phyloP scores from a whole-genome alignment of 2,329 filamentous ascomycete species.

The Penicillium sp. region DNA sequence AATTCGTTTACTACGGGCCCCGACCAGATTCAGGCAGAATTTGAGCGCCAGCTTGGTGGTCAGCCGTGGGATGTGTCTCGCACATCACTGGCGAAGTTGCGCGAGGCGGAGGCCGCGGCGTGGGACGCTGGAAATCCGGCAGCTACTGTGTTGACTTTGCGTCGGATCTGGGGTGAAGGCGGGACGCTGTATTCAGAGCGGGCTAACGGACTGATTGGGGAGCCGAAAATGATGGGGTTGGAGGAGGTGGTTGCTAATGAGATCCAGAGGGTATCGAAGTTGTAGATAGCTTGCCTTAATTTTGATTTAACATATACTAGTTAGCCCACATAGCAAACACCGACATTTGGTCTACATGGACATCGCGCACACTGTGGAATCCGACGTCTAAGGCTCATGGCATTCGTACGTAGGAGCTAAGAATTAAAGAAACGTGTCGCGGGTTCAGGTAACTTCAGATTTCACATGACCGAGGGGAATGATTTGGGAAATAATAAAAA shows the following conservation, averaged over 20 bases:
- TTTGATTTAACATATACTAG: not conserved
- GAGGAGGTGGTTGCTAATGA: conserved; percentile 42
- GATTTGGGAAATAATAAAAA: conserved; percentile 15
- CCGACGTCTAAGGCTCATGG: conserved; percentile 7
- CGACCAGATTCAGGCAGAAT: conserved; percentile 61
- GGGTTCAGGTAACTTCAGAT: conserved; percentile 22
- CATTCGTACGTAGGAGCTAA: conserved; percentile 8
- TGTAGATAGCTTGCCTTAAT: conserved; percentile 1
- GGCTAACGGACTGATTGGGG: conserved; percentile 61
- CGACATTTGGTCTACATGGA: not conserved
- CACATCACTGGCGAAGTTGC: conserved; percentile 54
- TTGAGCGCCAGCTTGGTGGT: conserved; percentile 61
- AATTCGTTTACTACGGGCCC: conserved; percentile 69
- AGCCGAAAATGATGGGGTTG: conserved; percentile 54
- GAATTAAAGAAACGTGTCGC: conserved; percentile 19
- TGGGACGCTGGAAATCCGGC: conserved; percentile 54
- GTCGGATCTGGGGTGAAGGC: conserved; percentile 70
- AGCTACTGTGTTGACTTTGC: conserved; percentile 59
- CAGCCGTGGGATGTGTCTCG: conserved; percentile 54
- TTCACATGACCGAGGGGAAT: conserved; percentile 24
- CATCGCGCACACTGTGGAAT: not conserved
- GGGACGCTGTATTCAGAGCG: conserved; percentile 67
- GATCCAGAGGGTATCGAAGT: conserved; percentile 12
- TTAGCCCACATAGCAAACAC: not conserved
- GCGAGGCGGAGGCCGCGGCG: conserved; percentile 55